Percentiles rank a stretch among this genome's conserved stretches.
phyloP scores from a whole-genome alignment of 2,329 filamentous ascomycete species.

The Fusarium sp. region DNA sequence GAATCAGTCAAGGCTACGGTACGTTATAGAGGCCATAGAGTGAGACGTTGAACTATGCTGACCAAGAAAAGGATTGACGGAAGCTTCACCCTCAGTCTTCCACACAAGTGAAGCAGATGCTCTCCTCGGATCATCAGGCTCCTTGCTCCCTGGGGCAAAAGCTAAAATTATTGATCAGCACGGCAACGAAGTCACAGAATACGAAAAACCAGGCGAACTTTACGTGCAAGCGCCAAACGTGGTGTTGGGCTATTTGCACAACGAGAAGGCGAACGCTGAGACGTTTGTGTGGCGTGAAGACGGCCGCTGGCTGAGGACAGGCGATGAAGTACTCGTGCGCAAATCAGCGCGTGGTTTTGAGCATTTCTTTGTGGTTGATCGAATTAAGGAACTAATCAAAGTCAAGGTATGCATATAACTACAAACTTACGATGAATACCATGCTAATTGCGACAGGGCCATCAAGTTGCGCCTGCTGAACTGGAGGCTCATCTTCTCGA shows the following conservation, averaged over 20 bases:
- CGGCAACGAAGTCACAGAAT: slow-evolving; percentile 74
- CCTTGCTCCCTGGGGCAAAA: slow-evolving; percentile 71
- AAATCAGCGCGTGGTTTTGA: slow-evolving; percentile 75
- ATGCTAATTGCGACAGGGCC: slow-evolving; percentile 61
- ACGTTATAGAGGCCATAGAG: slow-evolving; percentile 12
- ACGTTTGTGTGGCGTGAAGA: slow-evolving; percentile 73
- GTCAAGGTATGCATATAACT: slow-evolving; percentile 68
- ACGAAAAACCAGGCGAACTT: slow-evolving; percentile 83
- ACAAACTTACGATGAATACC: accelerated
- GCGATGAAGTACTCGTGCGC: slow-evolving; percentile 82
- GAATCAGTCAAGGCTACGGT: slow-evolving; percentile 80
- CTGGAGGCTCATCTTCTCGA: slow-evolving; percentile 80
- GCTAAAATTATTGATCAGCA: slow-evolving; percentile 74
- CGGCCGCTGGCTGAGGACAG: slow-evolving; percentile 82
- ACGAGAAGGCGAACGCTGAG: slow-evolving; percentile 83
- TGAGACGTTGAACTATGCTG: not conserved
- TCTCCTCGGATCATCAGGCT: slow-evolving; percentile 77
- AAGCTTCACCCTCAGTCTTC: slow-evolving; percentile 75
- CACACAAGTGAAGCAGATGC: slow-evolving; percentile 69
- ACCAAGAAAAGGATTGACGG: slow-evolving; percentile 71
- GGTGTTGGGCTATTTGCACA: slow-evolving; percentile 86
- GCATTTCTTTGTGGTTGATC: slow-evolving; percentile 87
- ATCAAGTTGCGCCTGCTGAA: slow-evolving; percentile 84
- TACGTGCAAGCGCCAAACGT: slow-evolving; percentile 82
- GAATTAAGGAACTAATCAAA: slow-evolving; percentile 78